Base-by-base conservation (phyloP, 129 eudicot species). In the Heracleum sosnowskyi region DNA sequence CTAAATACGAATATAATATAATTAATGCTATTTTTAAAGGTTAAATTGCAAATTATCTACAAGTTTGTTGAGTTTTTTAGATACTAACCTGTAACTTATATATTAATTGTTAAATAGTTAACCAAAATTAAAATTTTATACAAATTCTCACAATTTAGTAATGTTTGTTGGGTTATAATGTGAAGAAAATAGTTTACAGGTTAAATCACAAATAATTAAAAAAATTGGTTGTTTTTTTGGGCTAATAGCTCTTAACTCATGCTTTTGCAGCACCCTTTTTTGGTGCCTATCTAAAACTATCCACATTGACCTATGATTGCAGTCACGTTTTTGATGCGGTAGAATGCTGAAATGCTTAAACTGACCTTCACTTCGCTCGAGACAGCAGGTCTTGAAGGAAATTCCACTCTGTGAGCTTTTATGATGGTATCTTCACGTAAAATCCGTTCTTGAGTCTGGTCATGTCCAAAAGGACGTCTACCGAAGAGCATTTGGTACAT, bases 371-470 rank as follows among this genome's bases (percentile, higher is more conserved):
- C 98, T 81, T 95, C 98, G 68, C 86, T 91, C 75, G 98, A 95
- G 45, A 91, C 96, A 45, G 96, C 81, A 55, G 98, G 98, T 87
- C 92, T 95, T 75, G 96, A 80, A 78, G 98, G 98, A 83, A 95
- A 95, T 40, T 95, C 98, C 73, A 95, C 98, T 84, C 89, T 91
- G 62, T 96, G 87, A 42, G 98, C 98, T 83, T 91, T 95, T 29
- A 95, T 91, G 83, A 95, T 95, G 35, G 98, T 95, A 83, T 95
- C 98, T 87, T 95, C 98, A 47, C 98, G 94, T 84, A 95, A 83
- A 83, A 95, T 95, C 9, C 97, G 85, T 86, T 95, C 98, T 86
- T 95, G 98, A 18, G 93, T 86, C 78, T 95, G 97, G 77, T 95
- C 98, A 80, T 95, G 98, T 62, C 98, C 98, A 81, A 95, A 95